Base-by-base conservation (phyloP, 2,329 filamentous ascomycete species). In the Neofusicoccum ribis region DNA sequence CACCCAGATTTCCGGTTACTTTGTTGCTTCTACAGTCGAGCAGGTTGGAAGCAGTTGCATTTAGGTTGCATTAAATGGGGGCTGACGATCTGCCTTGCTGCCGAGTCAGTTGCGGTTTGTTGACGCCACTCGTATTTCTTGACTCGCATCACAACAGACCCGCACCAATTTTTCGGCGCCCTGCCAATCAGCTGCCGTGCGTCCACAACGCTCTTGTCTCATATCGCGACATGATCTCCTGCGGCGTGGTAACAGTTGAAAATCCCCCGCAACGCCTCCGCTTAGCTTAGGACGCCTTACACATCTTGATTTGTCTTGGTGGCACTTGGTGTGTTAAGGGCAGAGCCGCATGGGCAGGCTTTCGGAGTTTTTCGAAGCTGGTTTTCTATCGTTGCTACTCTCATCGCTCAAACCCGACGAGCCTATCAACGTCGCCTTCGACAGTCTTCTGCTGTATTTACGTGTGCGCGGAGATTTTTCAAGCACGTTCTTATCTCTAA, bases 121-220 rank as follows among this genome's bases (percentile, higher is more conserved):
- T 31, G 27, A 31, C 27, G 27, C 27, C 27, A 31, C 27, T 31
- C 27, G 27, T 39, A 39, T 31, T 59, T 59, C 54, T 59, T 46
- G 54, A 59, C 54, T 59, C 54, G 54, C 14, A 50, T 2, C 37
- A 23, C 54, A 44, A 23, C 54, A 34, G 54, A 34, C 54, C 54
- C 54, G 54, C 54, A 20, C 8, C 54, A 17, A 34, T 9, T 58
- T 39, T 39, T 23, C 54, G 27, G 41, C 17, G 9, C 14, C 17
- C 39, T 59, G 3, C 54, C 54, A 46, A 59, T 59, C 39, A 59
- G 54, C 31, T 51, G 8, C 9, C 27, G 27, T 34, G 15, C 5
- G 31, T 11, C 23, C 31, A 5, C 27, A 12, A 11, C 36, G 3
- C 1, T 17, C 34, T 9, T 43, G 37, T 43, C 52, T 43, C 52